Evolutionary conservation across 768 basidiomycete genomes (phyloP).

Genomic region (Strobilomyces dryophilus): DNA sequence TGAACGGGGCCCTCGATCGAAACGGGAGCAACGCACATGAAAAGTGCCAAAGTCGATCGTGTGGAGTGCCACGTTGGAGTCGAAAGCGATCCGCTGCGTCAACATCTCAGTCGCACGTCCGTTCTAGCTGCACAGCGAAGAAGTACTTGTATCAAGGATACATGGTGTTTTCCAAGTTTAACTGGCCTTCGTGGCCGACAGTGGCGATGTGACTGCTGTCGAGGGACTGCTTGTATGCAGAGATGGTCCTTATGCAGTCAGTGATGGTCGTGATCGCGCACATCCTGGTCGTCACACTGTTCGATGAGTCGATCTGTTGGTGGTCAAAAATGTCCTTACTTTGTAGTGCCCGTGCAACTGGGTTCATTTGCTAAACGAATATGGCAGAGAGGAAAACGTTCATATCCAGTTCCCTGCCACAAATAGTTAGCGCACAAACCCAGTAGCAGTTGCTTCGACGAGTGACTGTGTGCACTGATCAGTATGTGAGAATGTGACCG

Average conservation of each 20-base stretch:
- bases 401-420: slow-evolving; percentile 23
- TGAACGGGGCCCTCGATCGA: neutral
- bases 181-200: slow-evolving; percentile 64
- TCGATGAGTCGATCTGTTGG: neutral
- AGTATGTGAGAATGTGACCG: too few species aligned
- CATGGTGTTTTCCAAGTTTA: slow-evolving; percentile 45
- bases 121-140: neutral
- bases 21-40: slow-evolving; percentile 41
- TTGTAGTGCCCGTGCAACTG: slow-evolving; percentile 16
- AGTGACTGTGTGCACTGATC: too few species aligned
- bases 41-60: slow-evolving; percentile 66
- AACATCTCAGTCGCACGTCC: neutral
- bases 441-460: too few species aligned
- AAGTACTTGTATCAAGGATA: slow-evolving; percentile 56
- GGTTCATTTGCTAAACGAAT: slow-evolving; percentile 16
- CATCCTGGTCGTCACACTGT: slow-evolving; percentile 12
- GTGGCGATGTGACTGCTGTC: slow-evolving; percentile 62
- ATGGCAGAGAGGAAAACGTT: neutral
- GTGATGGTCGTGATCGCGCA: slow-evolving; percentile 48
- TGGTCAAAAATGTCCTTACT: neutral
- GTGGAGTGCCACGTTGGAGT: slow-evolving; percentile 49
- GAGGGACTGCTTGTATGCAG: slow-evolving; percentile 60
- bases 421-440: slow-evolving; percentile 20
- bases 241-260: slow-evolving; percentile 50
- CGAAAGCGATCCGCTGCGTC: slow-evolving; percentile 54